Evolutionary conservation across 2,329 filamentous ascomycete genomes (phyloP), one percentile per base, ranked within the genome.

Genomic region (Ascochyta koolunga): DNA sequence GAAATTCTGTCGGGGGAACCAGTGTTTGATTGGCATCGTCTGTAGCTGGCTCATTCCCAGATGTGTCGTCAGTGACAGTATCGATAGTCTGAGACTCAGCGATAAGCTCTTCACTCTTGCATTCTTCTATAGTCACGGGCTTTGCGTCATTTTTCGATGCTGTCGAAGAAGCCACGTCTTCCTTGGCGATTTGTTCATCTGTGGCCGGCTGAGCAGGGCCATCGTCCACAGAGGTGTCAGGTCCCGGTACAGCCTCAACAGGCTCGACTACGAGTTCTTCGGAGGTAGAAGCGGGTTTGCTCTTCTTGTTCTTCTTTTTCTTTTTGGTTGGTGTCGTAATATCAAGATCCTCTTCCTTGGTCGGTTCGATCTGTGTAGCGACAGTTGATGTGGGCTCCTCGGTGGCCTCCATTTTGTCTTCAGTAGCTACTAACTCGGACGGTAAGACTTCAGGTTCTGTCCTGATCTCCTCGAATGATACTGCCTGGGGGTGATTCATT

Each of bases 241-340:
- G 16, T 22, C 56, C 57, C 16, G 42, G n/a, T 16, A 45, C 31
- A 10, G 25, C 50, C 4, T 33, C 42, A 31, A 52, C 58, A 44
- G 21, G 39, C 32, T 43, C 35, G 2, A 11, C 1, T 13, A 31
- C 44, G 8, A 51, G 36, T 8, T 66, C 62, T 9, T 65, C 64
- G 19, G 59, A 37, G 3, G 37, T 41, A 10, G 61, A 62, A 13
- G 44, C 54, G 7, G 51, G 51, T 35, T 70, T 69, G 21, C 33
- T 58, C 42, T 68, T 69, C 55, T 67, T 67, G 21, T 48, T 50
- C 39, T 67, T 65, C 47, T 67, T 68, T 50, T 65, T 63, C 52
- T 66, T 66, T 46, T 66, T 62, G 4, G 61, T 59, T 25, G 54
- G 44, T 10, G 49, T 47, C 13, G 56, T 18, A n/a, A 13, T 19